Base-by-base conservation (phyloP, 805 yeast genomes). In the Sugiyamaella valdiviana region DNA sequence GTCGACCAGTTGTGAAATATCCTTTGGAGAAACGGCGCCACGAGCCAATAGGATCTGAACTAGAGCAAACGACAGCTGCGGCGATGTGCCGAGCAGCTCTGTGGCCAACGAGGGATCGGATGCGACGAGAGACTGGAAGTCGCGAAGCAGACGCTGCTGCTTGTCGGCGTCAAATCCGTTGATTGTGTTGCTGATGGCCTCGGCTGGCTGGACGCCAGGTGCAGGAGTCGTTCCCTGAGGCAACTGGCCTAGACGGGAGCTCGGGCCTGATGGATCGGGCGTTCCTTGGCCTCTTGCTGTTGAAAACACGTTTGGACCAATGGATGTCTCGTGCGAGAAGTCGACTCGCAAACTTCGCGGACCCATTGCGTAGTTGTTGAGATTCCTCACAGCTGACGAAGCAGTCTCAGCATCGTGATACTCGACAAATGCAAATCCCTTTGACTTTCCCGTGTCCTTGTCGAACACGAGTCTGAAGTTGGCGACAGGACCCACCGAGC, bases 401-500 rank as follows among this genome's bases (percentile, higher is more conserved):
- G 96, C 96, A 0, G 96, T 85, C 57, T 86, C 95, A 10, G 77
- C 70, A 63, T 91, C 95, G 43, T 75, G 77, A 63, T 85, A 91
- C 58, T 85, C 90, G 15, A 91, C 83, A 59, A 85, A 86, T 3
- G 95, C 95, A 61, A 81, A 86, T 2, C 97, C 97, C 64, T 84
- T 88, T 6, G 96, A 51, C 22, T 53, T 51, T 1, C 97, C 97
- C 0, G 96, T 89, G 47, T 81, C 82, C 39, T 85, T 82, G 63
- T 91, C 97, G 63, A 90, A 87, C 64, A 87, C 75, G 60, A 91
- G 74, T 62, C 83, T 82, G 51, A 87, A 70, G 48, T 77, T 79
- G 21, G 77, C 75, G 1, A 91, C 91, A 0, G 97, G 96, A 1
- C 97, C 98, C 1, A 87, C 93, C 1, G 95, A 81, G 49, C 75